Base-by-base conservation (phyloP, 2,329 filamentous ascomycete species). In the Albifimbria verrucaria region DNA sequence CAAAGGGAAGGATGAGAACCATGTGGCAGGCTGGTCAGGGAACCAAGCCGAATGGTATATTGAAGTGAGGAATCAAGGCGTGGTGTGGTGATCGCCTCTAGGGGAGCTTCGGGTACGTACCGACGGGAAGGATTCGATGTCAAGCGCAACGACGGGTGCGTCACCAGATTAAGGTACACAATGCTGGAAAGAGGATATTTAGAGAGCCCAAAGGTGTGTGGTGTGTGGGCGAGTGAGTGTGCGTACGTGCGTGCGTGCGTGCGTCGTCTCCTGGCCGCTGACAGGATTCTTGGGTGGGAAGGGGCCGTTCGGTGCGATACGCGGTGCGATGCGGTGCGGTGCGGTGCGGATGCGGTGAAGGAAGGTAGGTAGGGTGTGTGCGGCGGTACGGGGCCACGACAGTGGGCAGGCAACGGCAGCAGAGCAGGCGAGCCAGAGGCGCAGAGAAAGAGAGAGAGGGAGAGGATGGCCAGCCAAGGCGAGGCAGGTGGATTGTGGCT, bases 381-480 rank as follows among this genome's bases (percentile, higher is more conserved):
- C 15, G 26, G 26, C 26, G 26, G 26, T 7, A 32, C 26, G 26
- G 26, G 26, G 26, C 26, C 9, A n/a, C n/a, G n/a, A n/a, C n/a
- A n/a, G n/a, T n/a, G n/a, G n/a, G n/a, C n/a, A 7, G 26, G 26
- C 26, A 32, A 32, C 26, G 26, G 26, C 15, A 15, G 26, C 26
- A 7, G 26, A 32, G 26, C 26, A 32, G 26, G 26, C 7, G 26
- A 32, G 26, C 26, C 26, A 32, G 26, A n/a, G n/a, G n/a, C n/a
- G n/a, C 36, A 17, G 54, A 55, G 49, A 43, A 44, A 36, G 49
- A 54, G 23, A 43, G 43, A 44, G 49, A 45, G 42, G 32, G 48
- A 49, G 36, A 44, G 52, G 50, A 49, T 52, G 51, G 56, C 56
- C 56, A 42, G 28, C 49, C 49, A 54, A 54, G 46, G 43, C 45